Percentiles rank a stretch among this genome's conserved stretches.
Evolutionary conservation across 2,329 filamentous ascomycete genomes (phyloP).

Genomic region (Cordyceps fumosorosea): DNA sequence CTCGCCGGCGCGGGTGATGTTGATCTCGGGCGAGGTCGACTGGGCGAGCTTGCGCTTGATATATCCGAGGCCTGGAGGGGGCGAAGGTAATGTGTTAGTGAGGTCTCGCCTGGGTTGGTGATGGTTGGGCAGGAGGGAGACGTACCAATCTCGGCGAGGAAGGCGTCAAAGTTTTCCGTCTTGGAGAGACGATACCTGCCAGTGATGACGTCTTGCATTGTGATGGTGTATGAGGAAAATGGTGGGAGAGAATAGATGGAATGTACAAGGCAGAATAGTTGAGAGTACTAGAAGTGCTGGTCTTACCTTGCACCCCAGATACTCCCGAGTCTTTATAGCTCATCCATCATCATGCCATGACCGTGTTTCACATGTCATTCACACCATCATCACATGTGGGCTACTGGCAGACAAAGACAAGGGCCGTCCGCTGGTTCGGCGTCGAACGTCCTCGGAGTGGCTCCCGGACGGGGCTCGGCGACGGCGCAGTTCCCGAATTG

Average conservation of each 20-base stretch:
- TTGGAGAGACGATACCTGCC: slow-evolving; percentile 12
- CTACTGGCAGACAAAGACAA: too few relatives aligned
- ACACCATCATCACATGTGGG: slow-evolving; percentile 1
- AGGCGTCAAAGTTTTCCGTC: slow-evolving; percentile 13
- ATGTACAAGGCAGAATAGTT: neutral
- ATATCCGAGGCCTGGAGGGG: slow-evolving; percentile 4
- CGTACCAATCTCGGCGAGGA: slow-evolving; percentile 11
- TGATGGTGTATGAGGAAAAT: neutral
- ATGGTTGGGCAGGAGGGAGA: neutral
- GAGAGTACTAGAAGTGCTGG: neutral
- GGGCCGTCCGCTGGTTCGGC: neutral
- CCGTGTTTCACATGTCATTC: slow-evolving; percentile 1
- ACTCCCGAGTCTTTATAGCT: slow-evolving; percentile 4
- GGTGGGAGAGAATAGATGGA: neutral
- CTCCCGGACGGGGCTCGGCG: neutral
- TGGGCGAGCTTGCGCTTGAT: slow-evolving; percentile 13
- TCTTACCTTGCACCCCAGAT: neutral
- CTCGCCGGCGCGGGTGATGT: slow-evolving; percentile 10
- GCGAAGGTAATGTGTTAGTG: neutral
- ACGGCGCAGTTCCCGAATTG: slow-evolving; percentile 10
- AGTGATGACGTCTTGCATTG: slow-evolving; percentile 10
- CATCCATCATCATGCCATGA: neutral
- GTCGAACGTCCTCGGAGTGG: neutral
- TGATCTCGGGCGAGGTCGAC: slow-evolving; percentile 12
- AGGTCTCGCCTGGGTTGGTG: too few relatives aligned